Evolutionary conservation across 2,329 filamentous ascomycete genomes (phyloP).

Genomic region (Xylariales sp.): DNA sequence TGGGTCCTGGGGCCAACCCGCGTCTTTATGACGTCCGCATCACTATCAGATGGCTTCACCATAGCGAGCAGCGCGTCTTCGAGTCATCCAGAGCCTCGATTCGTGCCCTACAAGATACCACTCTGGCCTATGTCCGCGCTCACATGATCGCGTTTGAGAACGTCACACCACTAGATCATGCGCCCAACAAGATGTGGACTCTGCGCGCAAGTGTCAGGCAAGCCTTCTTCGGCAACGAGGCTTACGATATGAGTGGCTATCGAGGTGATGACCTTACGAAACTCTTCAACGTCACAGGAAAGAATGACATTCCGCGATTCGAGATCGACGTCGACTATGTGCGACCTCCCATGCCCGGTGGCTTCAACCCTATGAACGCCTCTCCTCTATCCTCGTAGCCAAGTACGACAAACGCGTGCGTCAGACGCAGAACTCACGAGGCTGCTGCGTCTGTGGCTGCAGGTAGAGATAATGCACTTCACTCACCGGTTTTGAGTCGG

Average conservation of each 20-base stretch:
- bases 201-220: constrained; percentile 19
- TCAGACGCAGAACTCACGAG: too few species aligned
- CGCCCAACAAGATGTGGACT: neutral
- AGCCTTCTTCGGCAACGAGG: constrained; percentile 19
- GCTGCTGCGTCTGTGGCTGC: too few species aligned
- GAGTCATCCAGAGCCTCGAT: constrained; percentile 18
- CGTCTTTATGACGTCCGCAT: constrained; percentile 21
- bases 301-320: constrained; percentile 20
- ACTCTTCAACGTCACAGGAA: constrained; percentile 18
- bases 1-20: neutral
- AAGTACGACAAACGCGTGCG: too few species aligned
- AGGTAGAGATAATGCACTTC: too few species aligned
- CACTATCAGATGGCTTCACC: constrained; percentile 22
- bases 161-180: constrained; percentile 7
- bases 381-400: too few species aligned
- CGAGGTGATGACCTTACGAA: constrained; percentile 23
- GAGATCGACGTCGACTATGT: constrained; percentile 22
- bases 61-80: constrained; percentile 22
- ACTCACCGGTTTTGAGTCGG: too few species aligned
- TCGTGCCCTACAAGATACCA: constrained; percentile 20
- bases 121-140: constrained; percentile 17
- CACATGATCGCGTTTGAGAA: constrained; percentile 14
- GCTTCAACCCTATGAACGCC: too few species aligned
- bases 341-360: neutral
- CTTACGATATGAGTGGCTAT: constrained; percentile 26